These are phyloP conservation scores for Inga leiocalycina DNA, from an alignment of 306 rosid genomes.

Conservation along the genomic window DNA sequence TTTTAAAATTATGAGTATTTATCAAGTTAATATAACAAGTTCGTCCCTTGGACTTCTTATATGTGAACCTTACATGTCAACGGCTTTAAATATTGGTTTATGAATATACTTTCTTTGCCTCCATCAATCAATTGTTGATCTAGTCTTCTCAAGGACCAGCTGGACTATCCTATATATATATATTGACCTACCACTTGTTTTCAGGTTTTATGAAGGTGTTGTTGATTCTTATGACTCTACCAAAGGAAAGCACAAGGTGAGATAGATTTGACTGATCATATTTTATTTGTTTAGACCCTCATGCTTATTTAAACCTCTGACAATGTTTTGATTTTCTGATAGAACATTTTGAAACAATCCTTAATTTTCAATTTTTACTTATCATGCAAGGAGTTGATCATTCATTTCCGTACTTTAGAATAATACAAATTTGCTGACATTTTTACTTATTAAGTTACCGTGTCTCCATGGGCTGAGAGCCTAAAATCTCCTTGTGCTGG, in stretches of 20 bases:
- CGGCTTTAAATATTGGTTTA: not conserved
- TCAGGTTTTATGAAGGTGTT: conserved; percentile 83
- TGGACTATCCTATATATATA: not conserved
- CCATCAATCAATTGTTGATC: not conserved
- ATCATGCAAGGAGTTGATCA: not conserved
- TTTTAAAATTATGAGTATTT: no score
- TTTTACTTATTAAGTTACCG: not conserved
- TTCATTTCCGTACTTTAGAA: conserved; percentile 13
- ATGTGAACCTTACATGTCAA: not conserved
- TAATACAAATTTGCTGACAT: not conserved
- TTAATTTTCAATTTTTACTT: conserved; percentile 1
- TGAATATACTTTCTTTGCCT: not conserved
- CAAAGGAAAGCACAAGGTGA: conserved; percentile 68
- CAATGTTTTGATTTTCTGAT: conserved; percentile 20
- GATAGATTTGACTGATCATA: conserved; percentile 30
- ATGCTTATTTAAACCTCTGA: conserved; percentile 24
- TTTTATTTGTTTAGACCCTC: conserved; percentile 7
- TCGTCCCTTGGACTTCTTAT: not conserved
- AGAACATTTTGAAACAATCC: not conserved
- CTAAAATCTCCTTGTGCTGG: conserved; percentile 21
- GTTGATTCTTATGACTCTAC: conserved; percentile 51
- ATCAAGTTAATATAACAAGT: not conserved
- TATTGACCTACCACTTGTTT: not conserved
- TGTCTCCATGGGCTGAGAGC: not conserved
- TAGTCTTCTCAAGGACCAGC: conserved; percentile 4